Conservation (phyloP, 2,329 filamentous ascomycete species). For the Epichloe brachyelytri region DNA sequence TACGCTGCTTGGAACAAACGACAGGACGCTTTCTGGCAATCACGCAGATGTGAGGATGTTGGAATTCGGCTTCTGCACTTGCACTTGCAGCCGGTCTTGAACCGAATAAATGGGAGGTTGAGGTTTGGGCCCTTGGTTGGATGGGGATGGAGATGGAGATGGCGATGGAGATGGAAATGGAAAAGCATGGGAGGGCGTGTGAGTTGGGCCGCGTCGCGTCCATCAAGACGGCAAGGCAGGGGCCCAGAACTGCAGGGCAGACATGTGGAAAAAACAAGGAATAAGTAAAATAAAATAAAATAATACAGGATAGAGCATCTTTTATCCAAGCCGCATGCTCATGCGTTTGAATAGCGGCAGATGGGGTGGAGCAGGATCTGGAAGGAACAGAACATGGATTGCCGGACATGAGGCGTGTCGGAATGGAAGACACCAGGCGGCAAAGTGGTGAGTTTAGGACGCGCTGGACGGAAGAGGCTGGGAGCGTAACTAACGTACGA, state of each 20-base stretch:
- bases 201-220: constrained; percentile 1
- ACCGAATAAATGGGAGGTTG: not conserved
- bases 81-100: not conserved
- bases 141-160: too few relatives aligned
- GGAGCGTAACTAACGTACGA: not conserved
- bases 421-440: not conserved
- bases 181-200: not conserved
- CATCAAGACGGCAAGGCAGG: not conserved
- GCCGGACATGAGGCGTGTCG: not conserved
- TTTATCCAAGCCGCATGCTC: not conserved
- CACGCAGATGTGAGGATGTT: too few relatives aligned
- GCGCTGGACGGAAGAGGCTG: not conserved
- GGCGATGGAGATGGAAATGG: too few relatives aligned
- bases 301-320: not conserved
- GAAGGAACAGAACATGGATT: not conserved
- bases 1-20: too few relatives aligned
- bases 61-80: too few relatives aligned
- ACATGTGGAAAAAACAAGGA: not conserved
- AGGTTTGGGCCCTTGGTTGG: not conserved
- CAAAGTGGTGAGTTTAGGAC: not conserved
- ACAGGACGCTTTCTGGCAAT: too few relatives aligned
- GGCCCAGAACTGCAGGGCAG: not conserved
- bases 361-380: not conserved
- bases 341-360: not conserved
- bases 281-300: not conserved